Evolutionary conservation across 2,329 filamentous ascomycete species (phyloP), one percentile per base, ranked within the genome.

Genomic region (Leptographium procerum): DNA sequence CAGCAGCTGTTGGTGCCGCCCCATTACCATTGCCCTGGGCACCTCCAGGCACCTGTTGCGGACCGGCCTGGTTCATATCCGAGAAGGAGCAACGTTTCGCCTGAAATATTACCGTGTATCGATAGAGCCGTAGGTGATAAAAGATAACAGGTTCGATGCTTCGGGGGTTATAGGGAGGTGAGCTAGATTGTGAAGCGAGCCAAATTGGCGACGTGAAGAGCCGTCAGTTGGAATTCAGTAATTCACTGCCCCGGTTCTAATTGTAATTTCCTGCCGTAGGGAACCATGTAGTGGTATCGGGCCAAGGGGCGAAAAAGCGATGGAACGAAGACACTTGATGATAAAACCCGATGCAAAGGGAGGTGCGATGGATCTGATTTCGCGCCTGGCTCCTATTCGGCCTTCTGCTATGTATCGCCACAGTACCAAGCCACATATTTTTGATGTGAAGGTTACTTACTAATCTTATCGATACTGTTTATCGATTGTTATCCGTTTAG

Each of bases 51-150:
- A 56, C 29, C 51, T 60, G 58, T 51, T 59, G 61, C 24, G 52
- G 57, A n/a, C 55, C 56, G 33, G 22, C 43, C 40, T 60, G 60
- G 33, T 62, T 62, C 60, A 62, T 57, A 54, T 13, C 22, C 40
- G 53, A 52, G 48, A 50, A 19, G 24, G 47, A 50, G 47, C 47
- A 26, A 50, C 47, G 47, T 28, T 24, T 29, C 26, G 47, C 24
- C 24, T 28, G 26, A 9, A 16, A 19, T 50, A 19, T 14, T n/a
- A 29, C 2, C 13, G 1, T 29, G 19, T 28, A 13, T 47, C 36
- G 52, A 45, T 36, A 26, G 34, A 13, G 50, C 34, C 29, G 28
- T 22, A n/a, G n/a, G 28, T 8, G 47, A 28, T 28, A 26, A 24
- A 50, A 50, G n/a, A 29, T 26, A 13, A 31, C 50, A 29, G 14